Conservation (phyloP, 2,329 filamentous ascomycete genomes). For the Graphium sp. region DNA sequence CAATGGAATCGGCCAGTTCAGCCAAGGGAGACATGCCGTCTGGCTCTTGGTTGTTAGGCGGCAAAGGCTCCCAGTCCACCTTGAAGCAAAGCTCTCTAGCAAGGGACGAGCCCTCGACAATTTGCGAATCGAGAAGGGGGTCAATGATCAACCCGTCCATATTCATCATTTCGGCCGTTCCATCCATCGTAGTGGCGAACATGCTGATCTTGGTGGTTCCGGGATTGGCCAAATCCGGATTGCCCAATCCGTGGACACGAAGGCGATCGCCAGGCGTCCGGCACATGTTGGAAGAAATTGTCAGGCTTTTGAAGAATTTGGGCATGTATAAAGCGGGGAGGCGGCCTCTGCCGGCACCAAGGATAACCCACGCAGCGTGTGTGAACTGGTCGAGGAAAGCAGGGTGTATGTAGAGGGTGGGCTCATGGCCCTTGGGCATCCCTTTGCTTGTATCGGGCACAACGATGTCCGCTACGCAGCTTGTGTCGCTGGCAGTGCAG, state of each 20-base stretch:
- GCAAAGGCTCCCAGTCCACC: conserved; percentile 23
- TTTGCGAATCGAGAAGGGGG: conserved; percentile 11
- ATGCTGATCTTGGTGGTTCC: conserved; percentile 16
- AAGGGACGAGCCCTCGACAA: conserved; percentile 5
- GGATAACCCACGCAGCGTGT: conserved; percentile 19
- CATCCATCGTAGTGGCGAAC: conserved; percentile 13
- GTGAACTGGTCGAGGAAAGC: conserved; percentile 26
- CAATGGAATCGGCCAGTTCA: background rate
- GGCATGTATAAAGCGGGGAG: conserved; percentile 19
- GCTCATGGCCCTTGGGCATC: conserved; percentile 28
- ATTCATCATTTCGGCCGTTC: conserved; percentile 12
- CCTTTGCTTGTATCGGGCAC: conserved; percentile 22
- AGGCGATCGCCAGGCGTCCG: conserved; percentile 11
- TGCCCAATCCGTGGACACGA: conserved; percentile 11
- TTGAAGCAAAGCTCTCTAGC: conserved; percentile 21
- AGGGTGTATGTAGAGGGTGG: conserved; percentile 24
- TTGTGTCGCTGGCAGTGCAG: conserved; percentile 17
- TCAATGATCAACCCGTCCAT: conserved; percentile 12
- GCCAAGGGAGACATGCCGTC: background rate
- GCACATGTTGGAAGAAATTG: conserved; percentile 11
- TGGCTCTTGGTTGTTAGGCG: too few relatives aligned
- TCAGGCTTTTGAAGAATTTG: conserved; percentile 13
- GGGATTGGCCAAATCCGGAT: conserved; percentile 8
- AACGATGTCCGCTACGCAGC: conserved; percentile 14
- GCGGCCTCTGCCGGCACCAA: conserved; percentile 14